phyloP scores from a whole-genome alignment of 2,329 filamentous ascomycete species.

The Penicillium polonicum region DNA sequence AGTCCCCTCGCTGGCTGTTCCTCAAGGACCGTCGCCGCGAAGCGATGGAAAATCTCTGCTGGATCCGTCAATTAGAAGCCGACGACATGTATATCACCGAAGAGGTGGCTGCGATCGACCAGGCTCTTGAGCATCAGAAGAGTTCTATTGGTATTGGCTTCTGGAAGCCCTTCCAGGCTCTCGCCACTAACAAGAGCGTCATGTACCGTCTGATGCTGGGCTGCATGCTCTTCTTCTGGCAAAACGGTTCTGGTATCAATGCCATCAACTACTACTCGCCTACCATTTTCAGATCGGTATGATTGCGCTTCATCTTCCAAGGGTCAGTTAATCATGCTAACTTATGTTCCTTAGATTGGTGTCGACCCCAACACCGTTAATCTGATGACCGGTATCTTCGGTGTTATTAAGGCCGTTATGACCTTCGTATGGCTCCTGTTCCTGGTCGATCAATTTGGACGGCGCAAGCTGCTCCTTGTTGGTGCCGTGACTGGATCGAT shows the following conservation, averaged over 20 bases:
- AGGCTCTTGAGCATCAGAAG: conserved; percentile 64
- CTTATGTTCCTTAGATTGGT: conserved; percentile 47
- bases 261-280: conserved; percentile 77
- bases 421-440: conserved; percentile 68
- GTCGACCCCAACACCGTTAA: conserved; percentile 56
- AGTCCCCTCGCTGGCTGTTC: conserved; percentile 67
- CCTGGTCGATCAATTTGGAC: conserved; percentile 64
- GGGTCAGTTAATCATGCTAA: conserved; percentile 4
- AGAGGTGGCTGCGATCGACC: conserved; percentile 68
- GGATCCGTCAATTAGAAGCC: conserved; percentile 42
- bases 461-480: conserved; percentile 63
- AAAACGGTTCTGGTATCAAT: conserved; percentile 75
- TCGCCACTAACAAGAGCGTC: conserved; percentile 56
- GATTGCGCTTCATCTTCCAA: background rate
- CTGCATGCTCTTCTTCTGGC: conserved; percentile 73
- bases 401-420: conserved; percentile 68
- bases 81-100: conserved; percentile 65
- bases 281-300: conserved; percentile 56
- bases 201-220: conserved; percentile 72
- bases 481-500: conserved; percentile 59
- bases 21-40: conserved; percentile 66
- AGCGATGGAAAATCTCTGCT: conserved; percentile 54
- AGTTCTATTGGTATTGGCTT: conserved; percentile 66
- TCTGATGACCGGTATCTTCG: conserved; percentile 72
- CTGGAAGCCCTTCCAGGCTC: conserved; percentile 66